Percentiles rank a stretch among this genome's conserved stretches.
Evolutionary conservation across 495 filamentous ascomycete species (phyloP).

Genomic region (Venustampulla echinocandica): DNA sequence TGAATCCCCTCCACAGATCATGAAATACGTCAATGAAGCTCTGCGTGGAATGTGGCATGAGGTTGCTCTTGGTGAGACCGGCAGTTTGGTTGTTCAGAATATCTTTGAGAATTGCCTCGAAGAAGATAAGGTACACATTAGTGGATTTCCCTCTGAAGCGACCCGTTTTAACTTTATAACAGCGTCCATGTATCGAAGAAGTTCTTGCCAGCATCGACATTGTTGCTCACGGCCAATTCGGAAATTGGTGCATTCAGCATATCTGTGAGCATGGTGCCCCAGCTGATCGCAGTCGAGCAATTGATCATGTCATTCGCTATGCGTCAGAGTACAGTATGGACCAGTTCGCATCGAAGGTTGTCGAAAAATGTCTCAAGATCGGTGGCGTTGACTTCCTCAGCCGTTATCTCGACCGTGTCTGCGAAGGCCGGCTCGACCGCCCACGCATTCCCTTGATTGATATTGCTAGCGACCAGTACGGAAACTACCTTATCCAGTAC

Average conservation of each 20-base stretch:
- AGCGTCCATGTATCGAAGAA: slow-evolving; percentile 96
- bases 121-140: slow-evolving; percentile 95
- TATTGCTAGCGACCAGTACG: slow-evolving; percentile 96
- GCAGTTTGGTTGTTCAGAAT: slow-evolving; percentile 95
- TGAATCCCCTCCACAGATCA: slow-evolving; percentile 90
- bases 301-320: slow-evolving; percentile 89
- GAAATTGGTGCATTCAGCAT: slow-evolving; percentile 99
- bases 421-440: slow-evolving; percentile 80
- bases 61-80: slow-evolving; percentile 92
- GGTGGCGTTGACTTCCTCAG: slow-evolving; percentile 83
- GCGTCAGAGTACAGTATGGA: slow-evolving; percentile 97
- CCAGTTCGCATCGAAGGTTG: slow-evolving; percentile 97
- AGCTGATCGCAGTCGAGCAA: slow-evolving; percentile 80
- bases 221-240: slow-evolving; percentile 96
- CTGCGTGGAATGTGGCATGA: slow-evolving; percentile 98
- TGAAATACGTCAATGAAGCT: slow-evolving; percentile 96
- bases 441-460: slow-evolving; percentile 96
- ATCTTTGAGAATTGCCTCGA: slow-evolving; percentile 99
- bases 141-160: slow-evolving; percentile 15
- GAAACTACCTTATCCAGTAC: slow-evolving; percentile 97
- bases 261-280: slow-evolving; percentile 95
- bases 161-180: slow-evolving; percentile 24
- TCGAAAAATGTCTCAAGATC: slow-evolving; percentile 98
- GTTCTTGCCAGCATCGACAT: slow-evolving; percentile 90
- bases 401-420: slow-evolving; percentile 88